Evolutionary conservation across 176 grass and related monocot genomes (phyloP).

Genomic region (Guadua angustifolia): DNA sequence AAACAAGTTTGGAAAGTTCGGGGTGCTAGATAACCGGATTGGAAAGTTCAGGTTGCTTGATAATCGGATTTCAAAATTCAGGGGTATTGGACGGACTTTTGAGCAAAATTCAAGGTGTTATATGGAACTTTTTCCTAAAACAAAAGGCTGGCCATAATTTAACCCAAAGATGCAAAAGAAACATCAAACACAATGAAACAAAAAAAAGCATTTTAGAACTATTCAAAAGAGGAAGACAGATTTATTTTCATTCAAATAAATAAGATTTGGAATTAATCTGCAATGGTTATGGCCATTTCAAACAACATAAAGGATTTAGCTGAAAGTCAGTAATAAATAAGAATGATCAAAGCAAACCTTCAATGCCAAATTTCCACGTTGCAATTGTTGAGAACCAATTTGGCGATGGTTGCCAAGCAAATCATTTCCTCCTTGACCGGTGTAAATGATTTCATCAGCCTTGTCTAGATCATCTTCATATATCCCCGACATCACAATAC

Average conservation of each 20-base stretch:
- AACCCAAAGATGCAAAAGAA: background rate
- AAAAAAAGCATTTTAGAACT: background rate
- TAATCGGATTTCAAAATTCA: no score
- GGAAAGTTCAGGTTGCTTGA: no score
- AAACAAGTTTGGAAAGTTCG: no score
- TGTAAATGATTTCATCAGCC: constrained; percentile 81
- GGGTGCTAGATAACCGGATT: no score
- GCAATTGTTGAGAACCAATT: constrained; percentile 71
- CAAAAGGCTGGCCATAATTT: background rate
- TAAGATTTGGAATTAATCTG: background rate
- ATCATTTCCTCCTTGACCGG: constrained; percentile 92
- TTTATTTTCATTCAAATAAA: background rate
- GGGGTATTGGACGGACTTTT: no score
- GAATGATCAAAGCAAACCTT: constrained; percentile 55
- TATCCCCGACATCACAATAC: constrained; percentile 84
- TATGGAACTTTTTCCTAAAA: background rate
- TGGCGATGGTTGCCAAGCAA: constrained; percentile 89
- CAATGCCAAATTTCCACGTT: constrained; percentile 82
- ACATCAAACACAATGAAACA: background rate
- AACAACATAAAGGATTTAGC: constrained; percentile 1
- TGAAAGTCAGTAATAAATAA: background rate
- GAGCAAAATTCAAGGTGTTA: no score
- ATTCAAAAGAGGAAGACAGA: background rate
- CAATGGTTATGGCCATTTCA: background rate
- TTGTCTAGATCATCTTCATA: constrained; percentile 94